phyloP scores from a whole-genome alignment of 768 basidiomycete species.

The Solioccasus polychromus region DNA sequence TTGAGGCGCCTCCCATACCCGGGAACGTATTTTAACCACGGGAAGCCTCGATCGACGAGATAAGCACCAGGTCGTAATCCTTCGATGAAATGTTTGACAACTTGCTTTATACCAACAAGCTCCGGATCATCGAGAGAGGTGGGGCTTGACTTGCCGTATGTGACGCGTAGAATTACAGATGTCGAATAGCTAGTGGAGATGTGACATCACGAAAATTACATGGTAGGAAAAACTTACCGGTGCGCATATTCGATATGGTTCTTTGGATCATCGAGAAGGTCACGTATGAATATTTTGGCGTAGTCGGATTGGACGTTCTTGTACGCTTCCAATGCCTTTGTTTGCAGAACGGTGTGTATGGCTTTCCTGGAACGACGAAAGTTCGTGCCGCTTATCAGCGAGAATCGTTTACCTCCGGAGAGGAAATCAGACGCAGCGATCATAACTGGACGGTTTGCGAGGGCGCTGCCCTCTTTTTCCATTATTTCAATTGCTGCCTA shows the following conservation, averaged over 20 bases:
- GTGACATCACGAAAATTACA: not conserved
- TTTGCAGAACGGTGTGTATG: conserved; percentile 51
- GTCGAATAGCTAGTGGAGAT: conserved; percentile 23
- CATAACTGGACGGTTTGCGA: conserved; percentile 48
- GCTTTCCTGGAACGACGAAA: conserved; percentile 57
- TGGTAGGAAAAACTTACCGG: conserved; percentile 36
- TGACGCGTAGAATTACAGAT: conserved; percentile 23
- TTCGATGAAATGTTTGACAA: conserved; percentile 25
- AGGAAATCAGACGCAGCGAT: conserved; percentile 55
- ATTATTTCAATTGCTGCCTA: conserved; percentile 58
- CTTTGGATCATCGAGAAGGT: conserved; percentile 32
- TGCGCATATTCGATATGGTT: conserved; percentile 41
- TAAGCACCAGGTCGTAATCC: conserved; percentile 32
- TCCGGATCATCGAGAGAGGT: conserved; percentile 23
- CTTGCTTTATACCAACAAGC: conserved; percentile 15
- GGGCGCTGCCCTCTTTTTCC: conserved; percentile 55
- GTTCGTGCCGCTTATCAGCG: conserved; percentile 48
- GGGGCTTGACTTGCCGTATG: conserved; percentile 22
- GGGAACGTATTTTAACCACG: conserved; percentile 46
- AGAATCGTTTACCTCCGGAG: conserved; percentile 51
- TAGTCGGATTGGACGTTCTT: conserved; percentile 41
- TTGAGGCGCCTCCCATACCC: conserved; percentile 55
- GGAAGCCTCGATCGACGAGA: conserved; percentile 35
- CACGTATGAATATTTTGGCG: conserved; percentile 17
- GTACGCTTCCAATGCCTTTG: conserved; percentile 45